phyloP scores from a whole-genome alignment of 768 basidiomycete species.

The Trichaptum fuscoviolaceum region DNA sequence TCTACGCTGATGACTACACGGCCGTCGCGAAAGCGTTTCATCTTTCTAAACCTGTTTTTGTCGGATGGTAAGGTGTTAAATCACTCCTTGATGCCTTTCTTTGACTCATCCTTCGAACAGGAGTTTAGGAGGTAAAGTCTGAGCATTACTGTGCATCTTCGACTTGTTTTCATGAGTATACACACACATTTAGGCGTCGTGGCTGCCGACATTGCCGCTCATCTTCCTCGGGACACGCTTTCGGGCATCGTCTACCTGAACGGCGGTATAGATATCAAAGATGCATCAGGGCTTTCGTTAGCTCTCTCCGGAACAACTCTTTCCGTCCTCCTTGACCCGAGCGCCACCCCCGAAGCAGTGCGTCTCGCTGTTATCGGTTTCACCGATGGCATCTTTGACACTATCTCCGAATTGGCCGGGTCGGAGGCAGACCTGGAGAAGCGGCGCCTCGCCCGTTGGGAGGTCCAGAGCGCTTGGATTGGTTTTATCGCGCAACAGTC shows the following conservation, averaged over 20 bases:
- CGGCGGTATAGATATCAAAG: not conserved
- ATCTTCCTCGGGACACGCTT: not conserved
- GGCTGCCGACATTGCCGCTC: not conserved
- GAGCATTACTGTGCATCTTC: not conserved
- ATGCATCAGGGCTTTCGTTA: not conserved
- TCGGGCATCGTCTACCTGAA: not conserved
- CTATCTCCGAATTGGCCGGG: not conserved
- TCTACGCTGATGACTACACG: conserved; percentile 25
- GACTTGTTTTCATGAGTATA: not conserved
- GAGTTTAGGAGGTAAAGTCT: not conserved
- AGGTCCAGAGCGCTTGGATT: not conserved
- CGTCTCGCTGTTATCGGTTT: not conserved
- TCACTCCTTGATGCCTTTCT: not conserved
- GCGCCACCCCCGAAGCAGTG: not conserved
- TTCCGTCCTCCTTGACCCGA: not conserved
- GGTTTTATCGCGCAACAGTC: not conserved
- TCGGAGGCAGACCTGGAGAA: not conserved
- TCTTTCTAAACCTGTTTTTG: conserved; percentile 16
- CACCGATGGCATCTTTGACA: not conserved
- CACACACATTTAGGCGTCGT: not conserved
- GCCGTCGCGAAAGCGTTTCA: conserved; percentile 18
- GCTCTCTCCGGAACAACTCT: not conserved
- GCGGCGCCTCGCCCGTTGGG: not conserved
- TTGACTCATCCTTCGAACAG: not conserved
- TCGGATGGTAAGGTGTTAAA: conserved; percentile 15